A percentile compares a stretch with the other conserved stretches of the same genome.
Conservation (phyloP, 768 basidiomycete genomes). For the Pseudohyphozyma bogoriensis region DNA sequence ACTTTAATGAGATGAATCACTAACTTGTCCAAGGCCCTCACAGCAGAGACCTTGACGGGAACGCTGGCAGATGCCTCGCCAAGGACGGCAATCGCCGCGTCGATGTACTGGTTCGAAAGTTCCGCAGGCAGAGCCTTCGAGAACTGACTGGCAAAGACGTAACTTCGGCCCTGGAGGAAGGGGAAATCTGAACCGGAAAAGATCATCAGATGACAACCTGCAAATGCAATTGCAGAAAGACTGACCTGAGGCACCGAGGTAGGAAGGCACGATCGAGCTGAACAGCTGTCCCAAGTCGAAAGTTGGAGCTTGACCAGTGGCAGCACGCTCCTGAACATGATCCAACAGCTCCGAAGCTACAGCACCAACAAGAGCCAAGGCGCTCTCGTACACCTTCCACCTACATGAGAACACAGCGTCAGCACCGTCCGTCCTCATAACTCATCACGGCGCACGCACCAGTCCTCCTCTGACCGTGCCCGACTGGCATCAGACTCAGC, state of each 20-base stretch:
- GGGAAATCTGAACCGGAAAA: conserved; percentile 54
- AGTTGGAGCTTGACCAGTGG: conserved; percentile 52
- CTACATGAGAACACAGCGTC: not conserved
- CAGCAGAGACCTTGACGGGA: conserved; percentile 89
- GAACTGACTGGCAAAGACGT: conserved; percentile 88
- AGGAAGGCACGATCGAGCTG: conserved; percentile 63
- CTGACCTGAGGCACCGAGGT: conserved; percentile 61
- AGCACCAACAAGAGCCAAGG: conserved; percentile 50
- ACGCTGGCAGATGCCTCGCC: conserved; percentile 60
- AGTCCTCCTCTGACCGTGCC: conserved; percentile 21
- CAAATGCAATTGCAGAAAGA: too few species aligned
- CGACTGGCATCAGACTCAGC: conserved; percentile 8
- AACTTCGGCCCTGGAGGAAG: conserved; percentile 88
- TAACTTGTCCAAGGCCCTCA: conserved; percentile 87
- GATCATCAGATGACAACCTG: too few species aligned
- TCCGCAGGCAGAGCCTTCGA: conserved; percentile 59
- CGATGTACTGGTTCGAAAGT: conserved; percentile 73
- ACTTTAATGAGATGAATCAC: conserved; percentile 28
- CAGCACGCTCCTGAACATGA: conserved; percentile 63
- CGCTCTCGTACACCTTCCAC: conserved; percentile 89
- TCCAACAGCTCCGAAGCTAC: conserved; percentile 67
- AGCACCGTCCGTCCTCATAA: not conserved
- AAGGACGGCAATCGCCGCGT: conserved; percentile 74
- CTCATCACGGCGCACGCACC: conserved; percentile 3
- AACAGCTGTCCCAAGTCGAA: conserved; percentile 73